A percentile compares a stretch with the other conserved stretches of the same genome.
phyloP scores from a whole-genome alignment of 371 early-diverging fungal genomes.

The Lichtheimia hyalospora region DNA sequence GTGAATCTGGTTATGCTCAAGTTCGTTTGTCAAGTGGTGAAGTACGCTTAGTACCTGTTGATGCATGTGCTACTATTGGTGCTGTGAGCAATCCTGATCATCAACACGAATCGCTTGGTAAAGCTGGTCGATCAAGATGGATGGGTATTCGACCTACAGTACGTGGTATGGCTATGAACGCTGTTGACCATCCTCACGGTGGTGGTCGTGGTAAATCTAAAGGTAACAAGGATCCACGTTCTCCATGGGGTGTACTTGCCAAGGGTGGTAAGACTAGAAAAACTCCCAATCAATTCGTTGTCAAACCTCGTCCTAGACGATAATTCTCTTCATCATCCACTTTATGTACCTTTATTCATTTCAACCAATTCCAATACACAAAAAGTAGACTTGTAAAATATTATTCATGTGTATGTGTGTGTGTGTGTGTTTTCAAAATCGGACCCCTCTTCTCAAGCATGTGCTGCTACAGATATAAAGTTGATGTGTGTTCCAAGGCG shows the following conservation, averaged over 20 bases:
- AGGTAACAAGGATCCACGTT: constrained; percentile 89
- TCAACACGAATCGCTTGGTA: constrained; percentile 87
- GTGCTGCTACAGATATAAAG: no score
- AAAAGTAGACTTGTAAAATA: no score
- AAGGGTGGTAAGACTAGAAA: constrained; percentile 95
- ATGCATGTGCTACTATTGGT: constrained; percentile 92
- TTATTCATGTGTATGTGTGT: background rate
- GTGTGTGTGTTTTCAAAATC: background rate
- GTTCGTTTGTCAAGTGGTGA: constrained; percentile 88
- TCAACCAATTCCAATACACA: background rate
- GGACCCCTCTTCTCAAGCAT: no score
- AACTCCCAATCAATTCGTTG: constrained; percentile 74
- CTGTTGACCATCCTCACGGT: constrained; percentile 99
- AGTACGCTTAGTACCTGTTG: constrained; percentile 85
- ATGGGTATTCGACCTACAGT: constrained; percentile 93
- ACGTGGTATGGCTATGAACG: constrained; percentile 99
- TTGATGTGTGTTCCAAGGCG: no score
- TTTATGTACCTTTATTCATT: constrained; percentile 5
- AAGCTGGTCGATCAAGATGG: constrained; percentile 88
- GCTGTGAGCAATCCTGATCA: constrained; percentile 91
- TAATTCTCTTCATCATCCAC: constrained; percentile 22
- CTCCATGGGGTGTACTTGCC: constrained; percentile 94
- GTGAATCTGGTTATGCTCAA: constrained; percentile 81
- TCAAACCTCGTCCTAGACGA: constrained; percentile 76
- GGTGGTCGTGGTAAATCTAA: constrained; percentile 97